Percentiles rank a stretch among this genome's conserved stretches.
phyloP scores from a whole-genome alignment of 23 red algal genomes.

The Gracilariopsis chorda region DNA sequence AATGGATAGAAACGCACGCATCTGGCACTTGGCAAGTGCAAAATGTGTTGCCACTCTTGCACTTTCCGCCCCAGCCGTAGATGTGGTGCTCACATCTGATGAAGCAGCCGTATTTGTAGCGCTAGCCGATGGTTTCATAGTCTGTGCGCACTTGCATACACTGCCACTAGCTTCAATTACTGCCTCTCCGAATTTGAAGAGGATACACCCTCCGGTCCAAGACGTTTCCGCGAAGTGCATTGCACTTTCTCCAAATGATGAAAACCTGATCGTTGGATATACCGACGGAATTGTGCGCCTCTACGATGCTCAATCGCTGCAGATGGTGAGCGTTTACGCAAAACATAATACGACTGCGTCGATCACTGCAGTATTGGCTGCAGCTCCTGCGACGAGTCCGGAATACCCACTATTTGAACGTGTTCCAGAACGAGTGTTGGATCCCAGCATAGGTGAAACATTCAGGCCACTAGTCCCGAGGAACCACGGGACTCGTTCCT shows the following conservation, averaged over 20 bases:
- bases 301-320: slow-evolving; percentile 1
- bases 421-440: neutral
- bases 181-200: neutral
- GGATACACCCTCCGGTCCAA: neutral
- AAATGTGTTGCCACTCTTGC: neutral
- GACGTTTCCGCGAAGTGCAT: neutral
- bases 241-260: neutral
- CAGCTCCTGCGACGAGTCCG: neutral
- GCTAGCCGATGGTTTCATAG: slow-evolving; percentile 1
- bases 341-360: slow-evolving; percentile 21
- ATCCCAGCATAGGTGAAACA: neutral
- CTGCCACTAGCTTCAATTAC: neutral
- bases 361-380: neutral
- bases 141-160: neutral
- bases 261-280: slow-evolving; percentile 32
- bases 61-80: neutral
- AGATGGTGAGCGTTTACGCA: slow-evolving; percentile 4
- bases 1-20: neutral
- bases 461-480: neutral
- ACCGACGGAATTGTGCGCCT: slow-evolving; percentile 1
- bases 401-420: neutral
- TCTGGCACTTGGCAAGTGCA: slow-evolving; percentile 45
- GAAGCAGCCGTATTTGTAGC: slow-evolving; percentile 15
- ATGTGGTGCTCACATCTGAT: neutral
- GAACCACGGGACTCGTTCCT: too few species aligned